Percentiles rank a stretch among this genome's conserved stretches.
phyloP scores from a whole-genome alignment of 345 rosid species.

The Eucalyptus decipiens region DNA sequence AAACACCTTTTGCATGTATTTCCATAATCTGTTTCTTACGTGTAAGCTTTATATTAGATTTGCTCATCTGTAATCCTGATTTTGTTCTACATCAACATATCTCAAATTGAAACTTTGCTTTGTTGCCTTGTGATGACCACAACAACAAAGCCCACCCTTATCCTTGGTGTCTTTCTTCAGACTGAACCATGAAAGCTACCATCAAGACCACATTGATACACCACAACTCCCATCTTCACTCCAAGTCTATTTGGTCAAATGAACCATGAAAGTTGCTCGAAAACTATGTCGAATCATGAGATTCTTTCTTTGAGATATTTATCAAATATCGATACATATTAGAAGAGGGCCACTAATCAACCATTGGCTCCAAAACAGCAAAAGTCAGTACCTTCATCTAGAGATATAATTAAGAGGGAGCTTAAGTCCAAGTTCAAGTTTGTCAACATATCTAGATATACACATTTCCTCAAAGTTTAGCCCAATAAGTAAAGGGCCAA shows the following conservation, averaged over 20 bases:
- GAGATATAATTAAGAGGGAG: not conserved
- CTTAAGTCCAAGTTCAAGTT: not conserved
- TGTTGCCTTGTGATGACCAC: not conserved
- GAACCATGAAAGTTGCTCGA: not conserved
- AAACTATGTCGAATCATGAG: accelerated
- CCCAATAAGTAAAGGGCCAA: accelerated
- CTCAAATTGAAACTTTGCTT: not conserved
- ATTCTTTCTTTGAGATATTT: not conserved
- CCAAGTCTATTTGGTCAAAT: too few species aligned
- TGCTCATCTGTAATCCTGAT: accelerated
- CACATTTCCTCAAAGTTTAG: not conserved
- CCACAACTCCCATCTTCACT: not conserved
- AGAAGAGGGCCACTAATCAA: not conserved
- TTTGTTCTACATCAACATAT: not conserved
- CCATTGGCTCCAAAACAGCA: not conserved
- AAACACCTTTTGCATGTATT: too few species aligned
- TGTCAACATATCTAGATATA: accelerated
- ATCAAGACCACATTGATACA: not conserved
- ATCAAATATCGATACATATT: too few species aligned
- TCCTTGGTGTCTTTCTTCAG: too few species aligned
- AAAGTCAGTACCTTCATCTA: not conserved
- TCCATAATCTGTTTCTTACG: accelerated
- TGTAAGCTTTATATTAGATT: too few species aligned
- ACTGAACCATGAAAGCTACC: not conserved
- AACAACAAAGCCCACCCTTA: not conserved